Percentiles rank a stretch among this genome's conserved stretches.
Evolutionary conservation across 768 basidiomycete species (phyloP).

Genomic region (Roridomyces roridus): DNA sequence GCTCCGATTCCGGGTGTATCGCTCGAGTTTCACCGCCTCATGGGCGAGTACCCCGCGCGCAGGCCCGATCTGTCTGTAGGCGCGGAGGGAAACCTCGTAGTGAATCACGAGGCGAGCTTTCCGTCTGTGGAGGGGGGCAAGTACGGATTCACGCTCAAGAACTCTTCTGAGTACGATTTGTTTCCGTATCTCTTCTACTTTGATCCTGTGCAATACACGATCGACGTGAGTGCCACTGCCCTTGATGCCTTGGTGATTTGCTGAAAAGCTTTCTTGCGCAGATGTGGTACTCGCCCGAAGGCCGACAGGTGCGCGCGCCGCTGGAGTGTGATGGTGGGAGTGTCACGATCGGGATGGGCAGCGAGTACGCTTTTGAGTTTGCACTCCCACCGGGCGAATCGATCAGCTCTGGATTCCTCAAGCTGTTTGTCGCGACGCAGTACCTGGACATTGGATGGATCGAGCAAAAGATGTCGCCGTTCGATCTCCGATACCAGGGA

Average conservation of each 20-base stretch:
- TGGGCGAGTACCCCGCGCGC: background rate
- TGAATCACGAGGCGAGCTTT: background rate
- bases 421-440: background rate
- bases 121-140: background rate
- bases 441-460: background rate
- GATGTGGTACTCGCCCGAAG: background rate
- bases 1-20: background rate
- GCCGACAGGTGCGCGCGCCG: background rate
- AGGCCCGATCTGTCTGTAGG: background rate
- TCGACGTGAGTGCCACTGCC: background rate
- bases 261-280: background rate
- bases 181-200: slow-evolving; percentile 5
- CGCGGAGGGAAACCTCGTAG: background rate
- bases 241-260: background rate
- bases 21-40: slow-evolving; percentile 8
- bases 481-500: background rate
- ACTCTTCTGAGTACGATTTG: background rate
- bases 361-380: background rate
- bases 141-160: background rate
- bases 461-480: background rate
- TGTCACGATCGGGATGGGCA: slow-evolving; percentile 1
- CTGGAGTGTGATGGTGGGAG: background rate
- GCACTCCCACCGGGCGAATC: background rate
- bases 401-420: background rate
- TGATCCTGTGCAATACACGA: background rate